Percentiles rank a stretch among this genome's conserved stretches.
These are phyloP conservation scores for Claviceps lovelessii DNA, from an alignment of 2,329 filamentous ascomycete species.

Conservation along the genomic window DNA sequence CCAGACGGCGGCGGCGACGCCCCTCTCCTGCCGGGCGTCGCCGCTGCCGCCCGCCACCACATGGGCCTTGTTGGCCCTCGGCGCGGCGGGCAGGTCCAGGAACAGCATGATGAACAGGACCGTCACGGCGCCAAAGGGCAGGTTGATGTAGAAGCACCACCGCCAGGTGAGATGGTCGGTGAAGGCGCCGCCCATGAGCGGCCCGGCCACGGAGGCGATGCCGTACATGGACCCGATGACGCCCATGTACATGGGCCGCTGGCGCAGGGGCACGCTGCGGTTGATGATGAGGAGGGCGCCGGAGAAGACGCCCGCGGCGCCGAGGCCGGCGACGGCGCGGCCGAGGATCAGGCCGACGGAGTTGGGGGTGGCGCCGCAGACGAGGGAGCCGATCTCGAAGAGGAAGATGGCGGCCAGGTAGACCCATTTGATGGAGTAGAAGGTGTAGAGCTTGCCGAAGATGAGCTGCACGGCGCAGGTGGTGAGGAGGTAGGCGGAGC, in stretches of 20 bases:
- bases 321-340: conserved; percentile 22
- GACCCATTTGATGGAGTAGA: conserved; percentile 18
- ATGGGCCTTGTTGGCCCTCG: background rate
- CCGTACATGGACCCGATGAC: conserved; percentile 28
- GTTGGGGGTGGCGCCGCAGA: conserved; percentile 18
- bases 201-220: conserved; percentile 25
- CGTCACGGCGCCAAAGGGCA: conserved; percentile 23
- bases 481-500: conserved; percentile 22
- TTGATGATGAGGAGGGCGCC: conserved; percentile 29
- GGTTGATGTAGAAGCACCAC: conserved; percentile 28
- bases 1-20: background rate
- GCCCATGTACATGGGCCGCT: conserved; percentile 23
- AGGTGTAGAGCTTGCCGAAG: conserved; percentile 29
- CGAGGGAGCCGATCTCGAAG: conserved; percentile 17
- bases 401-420: conserved; percentile 14
- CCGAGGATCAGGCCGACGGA: conserved; percentile 21
- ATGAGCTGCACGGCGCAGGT: conserved; percentile 22
- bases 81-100: conserved; percentile 1
- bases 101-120: conserved; percentile 17
- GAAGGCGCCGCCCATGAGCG: conserved; percentile 21
- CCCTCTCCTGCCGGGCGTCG: conserved; percentile 3
- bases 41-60: background rate
- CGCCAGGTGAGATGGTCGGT: conserved; percentile 23
- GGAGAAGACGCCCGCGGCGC: conserved; percentile 32
- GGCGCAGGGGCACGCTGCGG: conserved; percentile 20